Evolutionary conservation across 106 monocot genomes (phyloP), one percentile per base, ranked within the genome.

Genomic region (Iris macrosiphon): DNA sequence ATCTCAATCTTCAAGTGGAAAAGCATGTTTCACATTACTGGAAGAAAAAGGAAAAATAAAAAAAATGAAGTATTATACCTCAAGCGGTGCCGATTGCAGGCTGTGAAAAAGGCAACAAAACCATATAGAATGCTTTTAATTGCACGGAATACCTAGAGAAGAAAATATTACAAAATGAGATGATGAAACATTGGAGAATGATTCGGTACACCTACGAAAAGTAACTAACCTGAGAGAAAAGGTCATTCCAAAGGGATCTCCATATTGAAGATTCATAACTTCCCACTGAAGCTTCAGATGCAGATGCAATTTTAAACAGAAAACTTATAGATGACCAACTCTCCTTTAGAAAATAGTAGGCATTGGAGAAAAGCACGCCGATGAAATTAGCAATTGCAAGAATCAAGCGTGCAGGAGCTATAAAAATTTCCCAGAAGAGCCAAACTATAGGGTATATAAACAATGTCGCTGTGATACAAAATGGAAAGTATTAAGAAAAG

Each of bases 161-260:
- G 48, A 18, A 40, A 54, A 45, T 31, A 61, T 23, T 9, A 12
- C 5, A 29, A 34, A 32, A n/a, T 30, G 31, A 49, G 6, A 31
- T 45, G 27, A 23, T 29, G 44, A 62, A 2, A 26, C 57, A 20
- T 24, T 3, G 4, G 57, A 31, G 19, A 60, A 38, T 6, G 3
- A 49, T 27, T 13, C 49, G 8, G 15, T 21, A 50, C 40, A 24
- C 27, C 11, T 31, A 49, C 0, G 9, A 10, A 20, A 38, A 30
- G 24, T n/a, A 19, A 34, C 57, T 68, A 70, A 99, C 98, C 87
- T 99, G 87, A 40, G 80, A 86, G 49, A 87, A 87, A 65, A 93
- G 65, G 41, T 93, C 93, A 64, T 93, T 88, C 88, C 88, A 88
- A 39, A 99, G 87, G 16, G 91, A 87, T 52, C 76, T 77, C 98